Conservation (phyloP, 73 alveolate species). For the Paramecium sexaurelia region DNA sequence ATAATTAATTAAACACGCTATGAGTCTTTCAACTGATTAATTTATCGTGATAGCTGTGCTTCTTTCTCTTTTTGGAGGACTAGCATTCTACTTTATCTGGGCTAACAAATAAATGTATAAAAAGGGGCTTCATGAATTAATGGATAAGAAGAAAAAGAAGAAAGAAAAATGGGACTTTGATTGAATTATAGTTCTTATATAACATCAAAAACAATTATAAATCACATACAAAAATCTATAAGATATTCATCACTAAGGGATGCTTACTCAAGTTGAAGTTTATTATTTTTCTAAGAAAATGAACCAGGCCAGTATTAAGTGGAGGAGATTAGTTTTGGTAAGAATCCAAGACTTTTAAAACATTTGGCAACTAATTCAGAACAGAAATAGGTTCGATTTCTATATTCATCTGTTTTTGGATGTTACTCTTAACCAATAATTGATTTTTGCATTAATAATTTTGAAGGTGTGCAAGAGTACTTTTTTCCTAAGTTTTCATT, state of each 20-base stretch:
- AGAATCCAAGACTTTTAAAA: conserved; percentile 8
- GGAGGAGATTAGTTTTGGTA: conserved; percentile 18
- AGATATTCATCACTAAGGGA: conserved; percentile 34
- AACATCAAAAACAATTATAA: background rate
- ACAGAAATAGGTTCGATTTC: conserved; percentile 50
- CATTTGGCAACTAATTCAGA: conserved; percentile 54
- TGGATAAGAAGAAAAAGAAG: conserved; percentile 46
- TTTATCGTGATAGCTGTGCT: conserved; percentile 28
- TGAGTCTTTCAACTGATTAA: conserved; percentile 16
- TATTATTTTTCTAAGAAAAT: conserved; percentile 38
- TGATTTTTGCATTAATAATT: conserved; percentile 64
- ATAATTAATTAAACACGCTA: background rate
- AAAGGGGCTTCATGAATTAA: background rate
- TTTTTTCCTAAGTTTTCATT: conserved; percentile 68
- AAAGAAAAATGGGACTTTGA: conserved; percentile 51
- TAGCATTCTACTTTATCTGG: conserved; percentile 23
- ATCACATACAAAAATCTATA: conserved; percentile 34
- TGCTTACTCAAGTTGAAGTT: background rate
- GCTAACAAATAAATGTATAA: conserved; percentile 34
- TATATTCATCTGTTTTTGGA: background rate
- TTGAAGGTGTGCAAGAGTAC: conserved; percentile 69
- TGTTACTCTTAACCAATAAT: background rate
- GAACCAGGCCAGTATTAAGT: conserved; percentile 62
- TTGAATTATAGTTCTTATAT: background rate
- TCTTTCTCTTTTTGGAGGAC: conserved; percentile 31